Percentiles rank a stretch among this genome's conserved stretches.
Evolutionary conservation across 192 early-diverging fungal genomes (phyloP).

Genomic region (Podila clonocystis): DNA sequence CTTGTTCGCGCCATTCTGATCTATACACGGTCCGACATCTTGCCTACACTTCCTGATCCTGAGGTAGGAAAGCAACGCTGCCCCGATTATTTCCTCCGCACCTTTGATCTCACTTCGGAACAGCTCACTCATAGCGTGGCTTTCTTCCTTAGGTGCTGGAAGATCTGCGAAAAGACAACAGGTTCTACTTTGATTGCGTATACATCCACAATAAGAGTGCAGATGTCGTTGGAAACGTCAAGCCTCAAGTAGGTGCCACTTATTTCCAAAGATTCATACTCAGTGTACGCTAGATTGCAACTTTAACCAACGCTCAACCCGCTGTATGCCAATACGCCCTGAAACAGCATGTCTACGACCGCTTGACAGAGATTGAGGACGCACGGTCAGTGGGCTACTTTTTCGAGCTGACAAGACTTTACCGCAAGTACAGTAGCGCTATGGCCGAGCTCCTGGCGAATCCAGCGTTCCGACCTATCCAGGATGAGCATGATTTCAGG

Average conservation of each 20-base stretch:
- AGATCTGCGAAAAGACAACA: slow-evolving; percentile 6
- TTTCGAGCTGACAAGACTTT: slow-evolving; percentile 31
- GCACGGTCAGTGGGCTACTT: slow-evolving; percentile 25
- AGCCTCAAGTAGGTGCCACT: slow-evolving; percentile 34
- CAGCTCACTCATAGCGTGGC: no score
- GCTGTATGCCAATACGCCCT: background rate
- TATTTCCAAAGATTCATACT: background rate
- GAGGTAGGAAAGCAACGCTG: slow-evolving; percentile 16
- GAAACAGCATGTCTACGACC: slow-evolving; percentile 43
- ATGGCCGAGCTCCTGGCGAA: slow-evolving; percentile 44
- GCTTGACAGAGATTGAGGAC: slow-evolving; percentile 48
- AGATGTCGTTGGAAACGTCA: slow-evolving; percentile 23
- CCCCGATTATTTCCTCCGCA: no score
- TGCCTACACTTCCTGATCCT: slow-evolving; percentile 23
- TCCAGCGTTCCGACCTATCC: slow-evolving; percentile 16
- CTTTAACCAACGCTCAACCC: background rate
- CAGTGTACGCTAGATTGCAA: background rate
- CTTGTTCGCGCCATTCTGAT: slow-evolving; percentile 33
- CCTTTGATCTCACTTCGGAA: no score
- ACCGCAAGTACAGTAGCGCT: slow-evolving; percentile 23
- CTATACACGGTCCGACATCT: slow-evolving; percentile 40
- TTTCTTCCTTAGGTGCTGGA: slow-evolving; percentile 14
- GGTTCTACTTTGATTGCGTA: slow-evolving; percentile 37
- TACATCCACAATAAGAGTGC: slow-evolving; percentile 40
- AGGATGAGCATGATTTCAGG: slow-evolving; percentile 6